Conservation (phyloP, 148 eudicot genomes). For the Spergularia marina region DNA sequence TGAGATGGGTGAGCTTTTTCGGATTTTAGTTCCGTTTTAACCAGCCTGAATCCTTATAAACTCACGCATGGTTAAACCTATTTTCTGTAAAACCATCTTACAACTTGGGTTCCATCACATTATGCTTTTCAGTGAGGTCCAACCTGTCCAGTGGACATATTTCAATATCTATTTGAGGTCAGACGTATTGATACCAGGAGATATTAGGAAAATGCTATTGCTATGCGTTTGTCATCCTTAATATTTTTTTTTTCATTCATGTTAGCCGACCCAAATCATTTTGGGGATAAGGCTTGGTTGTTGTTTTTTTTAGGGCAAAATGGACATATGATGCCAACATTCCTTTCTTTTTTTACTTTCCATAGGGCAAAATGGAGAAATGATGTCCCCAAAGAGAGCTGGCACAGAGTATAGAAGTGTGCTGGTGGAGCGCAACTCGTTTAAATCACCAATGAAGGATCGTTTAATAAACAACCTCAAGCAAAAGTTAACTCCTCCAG, state of each 20-base stretch:
- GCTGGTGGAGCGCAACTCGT: slow-evolving; percentile 82
- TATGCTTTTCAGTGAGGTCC: too few species aligned
- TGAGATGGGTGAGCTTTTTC: neutral
- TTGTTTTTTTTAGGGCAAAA: slow-evolving; percentile 36
- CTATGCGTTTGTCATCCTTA: neutral
- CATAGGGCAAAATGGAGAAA: slow-evolving; percentile 48
- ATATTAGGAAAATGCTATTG: neutral
- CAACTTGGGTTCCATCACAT: too few species aligned
- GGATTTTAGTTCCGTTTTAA: neutral
- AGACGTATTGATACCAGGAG: neutral
- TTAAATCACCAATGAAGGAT: slow-evolving; percentile 92
- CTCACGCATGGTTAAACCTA: too few species aligned
- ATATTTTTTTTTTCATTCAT: neutral
- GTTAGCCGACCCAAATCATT: too few species aligned
- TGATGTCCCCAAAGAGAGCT: slow-evolving; percentile 83
- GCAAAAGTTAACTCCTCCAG: slow-evolving; percentile 74
- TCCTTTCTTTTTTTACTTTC: too few species aligned
- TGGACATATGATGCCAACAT: too few species aligned
- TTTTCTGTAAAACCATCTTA: too few species aligned
- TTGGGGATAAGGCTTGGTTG: too few species aligned
- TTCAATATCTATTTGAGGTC: too few species aligned
- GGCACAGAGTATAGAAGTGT: slow-evolving; percentile 81
- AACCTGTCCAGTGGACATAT: too few species aligned
- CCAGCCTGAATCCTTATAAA: neutral
- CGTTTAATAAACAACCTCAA: slow-evolving; percentile 69